phyloP scores from a whole-genome alignment of 2,329 filamentous ascomycete genomes.

The Monosporascus sp. region DNA sequence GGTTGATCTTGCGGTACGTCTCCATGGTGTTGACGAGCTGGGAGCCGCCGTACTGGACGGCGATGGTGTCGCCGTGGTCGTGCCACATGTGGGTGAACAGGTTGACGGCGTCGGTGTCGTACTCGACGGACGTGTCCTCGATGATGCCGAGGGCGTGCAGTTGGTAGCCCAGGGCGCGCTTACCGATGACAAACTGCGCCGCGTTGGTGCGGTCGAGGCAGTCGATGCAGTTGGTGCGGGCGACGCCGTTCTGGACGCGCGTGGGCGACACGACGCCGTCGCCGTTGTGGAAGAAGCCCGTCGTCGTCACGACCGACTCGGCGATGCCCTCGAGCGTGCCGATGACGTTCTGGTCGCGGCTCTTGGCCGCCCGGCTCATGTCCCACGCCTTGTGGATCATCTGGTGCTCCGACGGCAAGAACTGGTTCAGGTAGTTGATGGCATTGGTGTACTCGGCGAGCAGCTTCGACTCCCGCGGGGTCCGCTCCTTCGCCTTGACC shows the following conservation, averaged over 20 bases:
- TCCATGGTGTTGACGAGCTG: conserved; percentile 99
- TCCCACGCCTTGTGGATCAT: conserved; percentile 96
- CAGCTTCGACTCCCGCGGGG: conserved; percentile 85
- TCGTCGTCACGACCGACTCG: conserved; percentile 77
- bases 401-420: conserved; percentile 74
- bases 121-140: conserved; percentile 71
- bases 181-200: conserved; percentile 95
- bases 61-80: conserved; percentile 95
- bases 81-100: conserved; percentile 98
- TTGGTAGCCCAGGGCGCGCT: conserved; percentile 86
- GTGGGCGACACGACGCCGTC: conserved; percentile 61
- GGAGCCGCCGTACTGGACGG: conserved; percentile 93
- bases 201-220: conserved; percentile 96
- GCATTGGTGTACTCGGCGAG: conserved; percentile 82
- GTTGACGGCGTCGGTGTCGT: conserved; percentile 93
- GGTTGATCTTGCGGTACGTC: conserved; percentile 97
- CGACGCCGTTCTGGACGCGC: conserved; percentile 82
- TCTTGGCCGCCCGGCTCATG: conserved; percentile 94
- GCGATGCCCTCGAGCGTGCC: conserved; percentile 85
- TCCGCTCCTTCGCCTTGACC: conserved; percentile 82
- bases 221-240: conserved; percentile 95
- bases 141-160: conserved; percentile 88
- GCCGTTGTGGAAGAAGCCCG: conserved; percentile 93
- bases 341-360: conserved; percentile 89
- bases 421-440: conserved; percentile 90